Percentiles rank a stretch among this genome's conserved stretches.
These are phyloP conservation scores for Ilyonectria destructans DNA, from an alignment of 2,329 filamentous ascomycete genomes.

Conservation along the genomic window DNA sequence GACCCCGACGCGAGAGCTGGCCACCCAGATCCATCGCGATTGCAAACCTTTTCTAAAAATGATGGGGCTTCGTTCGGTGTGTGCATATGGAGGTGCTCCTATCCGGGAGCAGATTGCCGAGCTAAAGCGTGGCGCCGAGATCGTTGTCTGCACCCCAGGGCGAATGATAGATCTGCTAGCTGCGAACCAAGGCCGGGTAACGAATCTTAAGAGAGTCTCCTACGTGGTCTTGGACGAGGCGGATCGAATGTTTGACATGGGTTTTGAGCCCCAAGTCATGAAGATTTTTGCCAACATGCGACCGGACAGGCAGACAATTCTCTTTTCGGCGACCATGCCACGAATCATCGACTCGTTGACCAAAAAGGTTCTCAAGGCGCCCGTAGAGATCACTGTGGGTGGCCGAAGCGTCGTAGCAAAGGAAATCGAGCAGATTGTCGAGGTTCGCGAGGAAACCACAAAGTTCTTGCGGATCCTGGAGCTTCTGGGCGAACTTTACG, in stretches of 20 bases:
- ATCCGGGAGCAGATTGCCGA: slow-evolving; percentile 99
- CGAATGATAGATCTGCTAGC: slow-evolving; percentile 96
- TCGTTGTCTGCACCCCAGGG: slow-evolving; percentile 95
- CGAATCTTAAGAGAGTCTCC: slow-evolving; percentile 89
- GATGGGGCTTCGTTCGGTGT: slow-evolving; percentile 87
- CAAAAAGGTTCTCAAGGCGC: slow-evolving; percentile 87
- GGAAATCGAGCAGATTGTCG: slow-evolving; percentile 94
- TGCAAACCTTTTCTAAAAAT: slow-evolving; percentile 95
- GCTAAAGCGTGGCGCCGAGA: slow-evolving; percentile 93
- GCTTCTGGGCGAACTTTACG: slow-evolving; percentile 89
- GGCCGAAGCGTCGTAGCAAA: slow-evolving; percentile 89
- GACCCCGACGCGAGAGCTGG: slow-evolving; percentile 94
- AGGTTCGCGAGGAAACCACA: slow-evolving; percentile 84
- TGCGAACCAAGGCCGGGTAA: slow-evolving; percentile 94
- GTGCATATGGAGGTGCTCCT: slow-evolving; percentile 93
- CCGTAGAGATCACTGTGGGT: slow-evolving; percentile 93
- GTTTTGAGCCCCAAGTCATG: slow-evolving; percentile 98
- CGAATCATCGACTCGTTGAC: slow-evolving; percentile 92
- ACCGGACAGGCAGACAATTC: slow-evolving; percentile 92
- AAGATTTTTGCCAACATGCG: slow-evolving; percentile 95
- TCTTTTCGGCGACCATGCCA: slow-evolving; percentile 98
- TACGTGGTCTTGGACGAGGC: slow-evolving; percentile 98
- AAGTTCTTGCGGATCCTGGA: slow-evolving; percentile 91
- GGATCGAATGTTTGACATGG: slow-evolving; percentile 99
- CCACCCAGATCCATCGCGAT: slow-evolving; percentile 93